Percentiles rank a stretch among this genome's conserved stretches.
Evolutionary conservation across 805 yeast species (phyloP).

Genomic region (Candida gorgasii): DNA sequence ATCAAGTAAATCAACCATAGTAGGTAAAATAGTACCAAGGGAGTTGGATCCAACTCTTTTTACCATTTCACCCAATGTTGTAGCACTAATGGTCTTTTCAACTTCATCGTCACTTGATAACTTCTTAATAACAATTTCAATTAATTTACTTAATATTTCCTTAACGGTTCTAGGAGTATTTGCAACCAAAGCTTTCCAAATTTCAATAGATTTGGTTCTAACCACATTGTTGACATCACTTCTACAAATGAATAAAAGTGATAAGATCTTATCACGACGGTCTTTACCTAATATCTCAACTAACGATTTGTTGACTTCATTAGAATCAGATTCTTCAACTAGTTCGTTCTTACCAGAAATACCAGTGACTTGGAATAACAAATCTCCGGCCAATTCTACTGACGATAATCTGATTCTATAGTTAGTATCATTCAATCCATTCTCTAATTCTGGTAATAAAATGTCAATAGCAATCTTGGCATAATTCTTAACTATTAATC

Average conservation of each 20-base stretch:
- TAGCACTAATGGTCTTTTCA: conserved; percentile 87
- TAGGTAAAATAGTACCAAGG: conserved; percentile 79
- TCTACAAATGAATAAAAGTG: conserved; percentile 90
- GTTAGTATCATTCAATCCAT: conserved; percentile 78
- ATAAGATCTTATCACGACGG: conserved; percentile 82
- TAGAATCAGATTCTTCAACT: conserved; percentile 45
- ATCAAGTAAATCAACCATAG: conserved; percentile 63
- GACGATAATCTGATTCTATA: conserved; percentile 90
- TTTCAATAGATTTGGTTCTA: conserved; percentile 85
- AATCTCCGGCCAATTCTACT: conserved; percentile 92
- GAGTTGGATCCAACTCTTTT: conserved; percentile 92
- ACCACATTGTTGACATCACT: conserved; percentile 88
- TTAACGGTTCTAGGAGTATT: conserved; percentile 94
- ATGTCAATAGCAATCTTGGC: conserved; percentile 92
- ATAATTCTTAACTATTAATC: conserved; percentile 85
- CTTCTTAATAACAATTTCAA: conserved; percentile 74
- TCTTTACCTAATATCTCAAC: conserved; percentile 81
- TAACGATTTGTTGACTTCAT: conserved; percentile 61
- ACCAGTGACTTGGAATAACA: conserved; percentile 92
- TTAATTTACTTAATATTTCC: conserved; percentile 84
- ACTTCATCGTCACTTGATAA: conserved; percentile 79
- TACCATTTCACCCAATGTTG: conserved; percentile 90
- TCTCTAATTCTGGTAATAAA: conserved; percentile 89
- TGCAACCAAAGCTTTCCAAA: conserved; percentile 95
- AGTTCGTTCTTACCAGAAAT: conserved; percentile 75